Base-by-base conservation (phyloP, 2,329 filamentous ascomycete genomes). In the Colletotrichum somersetense region DNA sequence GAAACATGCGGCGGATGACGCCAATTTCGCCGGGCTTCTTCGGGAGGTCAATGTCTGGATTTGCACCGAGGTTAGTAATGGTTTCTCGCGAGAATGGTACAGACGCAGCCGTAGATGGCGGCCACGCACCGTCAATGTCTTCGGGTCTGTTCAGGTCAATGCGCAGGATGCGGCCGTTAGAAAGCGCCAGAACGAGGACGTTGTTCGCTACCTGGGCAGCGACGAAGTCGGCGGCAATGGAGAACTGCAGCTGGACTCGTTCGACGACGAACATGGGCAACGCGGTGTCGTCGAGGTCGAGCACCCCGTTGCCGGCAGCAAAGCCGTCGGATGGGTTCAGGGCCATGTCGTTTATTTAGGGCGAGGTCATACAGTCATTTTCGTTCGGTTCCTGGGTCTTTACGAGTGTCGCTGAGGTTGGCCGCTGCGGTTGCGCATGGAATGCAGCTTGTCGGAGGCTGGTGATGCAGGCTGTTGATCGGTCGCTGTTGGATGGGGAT, bases 161-260 rank as follows among this genome's bases (percentile, higher is more conserved):
- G 73, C 96, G 91, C 72, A 99, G 85, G 75, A 99, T 96, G 77
- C 96, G 92, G 62, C 95, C 94, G 71, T 96, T 98, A 6, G 95
- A 96, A 48, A 99, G 88, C 52, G 96, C 96, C 63, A 99, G 87
- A 30, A 98, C 91, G 69, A 99, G 89, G 73, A 98, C 95, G 85
- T 99, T 98, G 83, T 99, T 98, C 75, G 96, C 95, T 67, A 98
- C 96, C 82, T 98, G 95, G 52, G 95, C 95, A 23, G 96, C 95
- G 59, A 97, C 96, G 80, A 99, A 98, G 82, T 98, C 94, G 75
- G 96, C 95, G 2, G 96, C 94, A 78, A 98, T 92, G 72, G 94
- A 92, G 87, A 99, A 99, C 81, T 96, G 93, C 74, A 98, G 91
- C 85, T 97, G 92, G 50, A 98, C 96, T 74, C 90, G 91, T 83